Percentiles rank a stretch among this genome's conserved stretches.
Conservation (phyloP, 148 eudicot species). For the Bassia scoparia region DNA sequence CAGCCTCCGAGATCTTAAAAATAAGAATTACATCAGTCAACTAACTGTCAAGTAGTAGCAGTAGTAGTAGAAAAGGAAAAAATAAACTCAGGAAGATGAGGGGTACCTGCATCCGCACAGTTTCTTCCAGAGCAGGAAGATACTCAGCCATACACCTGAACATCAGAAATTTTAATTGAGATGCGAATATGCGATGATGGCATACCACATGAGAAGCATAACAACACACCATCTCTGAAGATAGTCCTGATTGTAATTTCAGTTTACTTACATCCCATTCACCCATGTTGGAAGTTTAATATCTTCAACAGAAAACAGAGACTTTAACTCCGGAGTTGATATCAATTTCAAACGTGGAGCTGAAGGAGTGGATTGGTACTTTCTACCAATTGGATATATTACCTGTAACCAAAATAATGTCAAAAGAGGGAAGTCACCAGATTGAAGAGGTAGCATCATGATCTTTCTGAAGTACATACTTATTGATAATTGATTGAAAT, state of each 20-base stretch:
- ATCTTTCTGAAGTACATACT: no score
- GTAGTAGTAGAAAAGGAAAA: background rate
- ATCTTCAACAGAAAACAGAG: conserved; percentile 80
- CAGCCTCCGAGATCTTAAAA: conserved; percentile 65
- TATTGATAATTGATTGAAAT: no score
- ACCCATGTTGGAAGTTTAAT: conserved; percentile 84
- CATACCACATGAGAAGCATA: background rate
- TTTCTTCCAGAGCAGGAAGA: conserved; percentile 72
- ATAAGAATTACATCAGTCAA: conserved; percentile 20
- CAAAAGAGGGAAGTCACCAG: background rate
- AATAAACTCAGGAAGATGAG: conserved; percentile 2
- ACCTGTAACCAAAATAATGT: conserved; percentile 41
- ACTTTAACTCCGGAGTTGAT: conserved; percentile 73
- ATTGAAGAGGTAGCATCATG: background rate
- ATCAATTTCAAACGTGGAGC: conserved; percentile 77
- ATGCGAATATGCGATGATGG: background rate
- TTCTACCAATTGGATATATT: conserved; percentile 74
- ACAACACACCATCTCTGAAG: background rate
- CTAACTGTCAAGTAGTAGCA: background rate
- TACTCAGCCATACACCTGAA: conserved; percentile 97
- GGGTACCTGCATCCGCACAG: conserved; percentile 66
- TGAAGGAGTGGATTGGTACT: conserved; percentile 53
- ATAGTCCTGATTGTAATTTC: background rate
- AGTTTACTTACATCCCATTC: conserved; percentile 70
- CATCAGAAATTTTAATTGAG: background rate